Evolutionary conservation across 139 green algal species (phyloP), one percentile per base, ranked within the genome.

Genomic region (Volvox africanus): DNA sequence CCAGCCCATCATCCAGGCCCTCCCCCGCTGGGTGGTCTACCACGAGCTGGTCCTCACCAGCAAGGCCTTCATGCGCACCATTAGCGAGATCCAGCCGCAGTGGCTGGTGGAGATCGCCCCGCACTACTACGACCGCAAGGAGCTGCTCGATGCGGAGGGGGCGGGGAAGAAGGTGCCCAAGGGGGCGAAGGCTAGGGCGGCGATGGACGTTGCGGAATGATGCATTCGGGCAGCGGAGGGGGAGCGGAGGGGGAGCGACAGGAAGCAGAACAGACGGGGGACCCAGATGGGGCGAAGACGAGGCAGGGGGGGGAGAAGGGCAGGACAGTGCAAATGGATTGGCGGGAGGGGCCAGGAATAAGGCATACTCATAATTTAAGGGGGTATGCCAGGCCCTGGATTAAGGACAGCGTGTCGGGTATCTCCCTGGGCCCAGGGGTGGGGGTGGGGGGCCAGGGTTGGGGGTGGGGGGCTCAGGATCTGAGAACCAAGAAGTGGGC

Each of bases 61-160:
- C 93, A 99, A 99, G 94, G 97, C 99, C 95, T 99, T 97, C 95
- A 99, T 99, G 97, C 95, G 98, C 50, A 96, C 93, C 26, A 95
- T 99, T 55, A 96, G 89, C 1, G 98, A 99, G 95, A 99, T 99
- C 82, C 98, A 98, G 93, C 95, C 97, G 1, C 96, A 98, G 24
- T 99, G 98, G 98, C 94, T 99, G 61, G 93, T 99, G 55, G 98
- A 99, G 93, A 97, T 99, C 17, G 98, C 98, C 32, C 98, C 98
- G 28, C 98, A 99, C 94, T 99, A 97, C 93, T 99, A 99, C 96
- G 93, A 89, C 85, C 90, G 94, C 61, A 98, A 96, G 89, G 95
- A 97, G 81, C 94, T 98, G 20, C 86, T 94, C 61, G 78, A 84
- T 19, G 92, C 95, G 32, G 92, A 84, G 33, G 92, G 96, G 36